Conservation (phyloP, 2,329 filamentous ascomycete species). For the Sporothrix schenckii region DNA sequence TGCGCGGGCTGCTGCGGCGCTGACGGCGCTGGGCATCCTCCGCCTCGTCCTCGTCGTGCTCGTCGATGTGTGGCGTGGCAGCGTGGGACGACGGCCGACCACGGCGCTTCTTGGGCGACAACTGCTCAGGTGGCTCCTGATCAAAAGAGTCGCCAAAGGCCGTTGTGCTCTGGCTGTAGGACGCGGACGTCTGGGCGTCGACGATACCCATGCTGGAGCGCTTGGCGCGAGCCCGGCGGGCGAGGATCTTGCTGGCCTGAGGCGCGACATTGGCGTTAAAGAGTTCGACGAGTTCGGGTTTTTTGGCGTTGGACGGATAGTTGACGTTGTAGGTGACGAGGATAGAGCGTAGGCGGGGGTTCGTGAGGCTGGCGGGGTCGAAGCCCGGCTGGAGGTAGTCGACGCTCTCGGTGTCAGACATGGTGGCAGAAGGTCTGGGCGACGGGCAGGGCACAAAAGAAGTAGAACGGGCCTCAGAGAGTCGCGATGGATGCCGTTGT, state of each 20-base stretch:
- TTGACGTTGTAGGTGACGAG: slow-evolving; percentile 84
- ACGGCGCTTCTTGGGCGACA: slow-evolving; percentile 21
- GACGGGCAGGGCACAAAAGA: not conserved
- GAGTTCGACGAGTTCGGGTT: slow-evolving; percentile 80
- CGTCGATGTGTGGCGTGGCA: slow-evolving; percentile 50
- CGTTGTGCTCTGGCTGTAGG: slow-evolving; percentile 57
- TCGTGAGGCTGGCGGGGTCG: slow-evolving; percentile 78
- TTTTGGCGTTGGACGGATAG: slow-evolving; percentile 90
- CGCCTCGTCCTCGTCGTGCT: slow-evolving; percentile 54
- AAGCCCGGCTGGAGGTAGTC: slow-evolving; percentile 88
- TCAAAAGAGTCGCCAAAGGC: slow-evolving; percentile 58
- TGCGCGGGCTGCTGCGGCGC: slow-evolving; percentile 54
- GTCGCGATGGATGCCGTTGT: not conserved
- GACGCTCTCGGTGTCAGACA: slow-evolving; percentile 67
- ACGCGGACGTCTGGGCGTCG: slow-evolving; percentile 61
- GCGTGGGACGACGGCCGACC: slow-evolving; percentile 16
- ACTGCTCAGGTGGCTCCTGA: slow-evolving; percentile 37
- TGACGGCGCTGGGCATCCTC: slow-evolving; percentile 38
- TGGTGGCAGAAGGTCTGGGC: slow-evolving; percentile 41
- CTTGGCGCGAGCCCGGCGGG: slow-evolving; percentile 75
- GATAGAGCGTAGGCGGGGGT: slow-evolving; percentile 86
- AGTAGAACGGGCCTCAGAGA: not conserved
- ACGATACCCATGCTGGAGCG: slow-evolving; percentile 85
- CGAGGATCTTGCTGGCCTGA: slow-evolving; percentile 74
- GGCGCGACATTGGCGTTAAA: slow-evolving; percentile 79